phyloP scores from a whole-genome alignment of 441 rosid species.

The Isatis lusitanica region DNA sequence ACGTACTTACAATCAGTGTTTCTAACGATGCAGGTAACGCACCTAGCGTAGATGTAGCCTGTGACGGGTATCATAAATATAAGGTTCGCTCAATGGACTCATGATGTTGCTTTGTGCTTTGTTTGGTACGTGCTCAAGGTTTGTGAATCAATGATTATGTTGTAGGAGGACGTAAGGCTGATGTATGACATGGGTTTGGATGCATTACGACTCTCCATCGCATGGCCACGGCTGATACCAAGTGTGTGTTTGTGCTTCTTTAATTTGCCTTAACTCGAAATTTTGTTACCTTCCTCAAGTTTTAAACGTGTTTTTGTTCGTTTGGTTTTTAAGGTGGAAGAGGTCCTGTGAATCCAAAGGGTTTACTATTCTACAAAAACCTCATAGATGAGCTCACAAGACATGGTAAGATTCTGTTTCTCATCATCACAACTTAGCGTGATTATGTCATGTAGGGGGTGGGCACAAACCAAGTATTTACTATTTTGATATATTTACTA shows the following conservation, averaged over 20 bases:
- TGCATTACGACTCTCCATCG: slow-evolving; percentile 9
- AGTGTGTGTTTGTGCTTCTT: background rate
- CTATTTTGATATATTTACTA: no score
- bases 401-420: slow-evolving; percentile 38
- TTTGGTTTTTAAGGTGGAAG: slow-evolving; percentile 50
- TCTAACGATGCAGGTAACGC: background rate
- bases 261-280: background rate
- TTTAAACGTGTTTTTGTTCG: background rate
- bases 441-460: no score
- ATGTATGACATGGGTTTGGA: no score
- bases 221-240: slow-evolving; percentile 14
- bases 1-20: background rate
- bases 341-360: slow-evolving; percentile 62
- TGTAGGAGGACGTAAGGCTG: slow-evolving; percentile 10
- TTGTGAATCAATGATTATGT: background rate
- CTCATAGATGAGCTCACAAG: slow-evolving; percentile 50
- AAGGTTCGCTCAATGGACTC: background rate
- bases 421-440: background rate
- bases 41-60: background rate
- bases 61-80: slow-evolving; percentile 20
- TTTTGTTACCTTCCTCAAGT: background rate
- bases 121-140: background rate
- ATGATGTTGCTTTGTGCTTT: background rate
- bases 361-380: slow-evolving; percentile 56
- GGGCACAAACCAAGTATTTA: no score